A percentile compares a stretch with the other conserved stretches of the same genome.
These are phyloP conservation scores for Rhynchosporium agropyri DNA, from an alignment of 2,329 filamentous ascomycete genomes.

Conservation along the genomic window DNA sequence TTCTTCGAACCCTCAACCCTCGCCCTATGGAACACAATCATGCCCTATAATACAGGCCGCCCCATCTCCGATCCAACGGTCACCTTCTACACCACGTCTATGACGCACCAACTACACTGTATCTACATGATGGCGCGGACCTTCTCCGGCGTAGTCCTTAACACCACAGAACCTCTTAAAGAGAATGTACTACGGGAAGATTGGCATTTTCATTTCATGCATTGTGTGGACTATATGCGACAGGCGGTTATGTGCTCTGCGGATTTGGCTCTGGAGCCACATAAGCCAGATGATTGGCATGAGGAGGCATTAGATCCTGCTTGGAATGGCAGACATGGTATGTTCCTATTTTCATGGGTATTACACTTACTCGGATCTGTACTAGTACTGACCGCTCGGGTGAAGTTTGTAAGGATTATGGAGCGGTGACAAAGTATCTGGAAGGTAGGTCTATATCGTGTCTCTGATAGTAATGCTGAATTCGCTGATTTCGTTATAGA, in stretches of 20 bases:
- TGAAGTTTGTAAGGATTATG: constrained; percentile 16
- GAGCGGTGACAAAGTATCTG: constrained; percentile 1
- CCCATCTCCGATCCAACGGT: not conserved
- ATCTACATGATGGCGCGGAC: constrained; percentile 16
- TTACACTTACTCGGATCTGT: not conserved
- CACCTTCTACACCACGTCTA: constrained; percentile 6
- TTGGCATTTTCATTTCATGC: constrained; percentile 13
- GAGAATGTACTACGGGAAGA: not conserved
- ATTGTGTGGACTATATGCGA: constrained; percentile 15
- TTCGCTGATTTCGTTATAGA: not conserved
- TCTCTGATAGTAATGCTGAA: not conserved
- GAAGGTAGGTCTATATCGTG: not conserved
- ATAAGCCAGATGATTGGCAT: constrained; percentile 15
- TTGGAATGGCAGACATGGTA: constrained; percentile 11
- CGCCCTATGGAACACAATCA: constrained; percentile 4
- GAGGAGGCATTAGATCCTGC: constrained; percentile 6
- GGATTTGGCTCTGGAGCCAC: constrained; percentile 7
- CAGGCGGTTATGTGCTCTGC: constrained; percentile 12
- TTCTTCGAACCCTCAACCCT: constrained; percentile 9
- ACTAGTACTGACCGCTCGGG: not conserved
- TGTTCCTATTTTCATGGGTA: not conserved
- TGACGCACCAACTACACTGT: constrained; percentile 14
- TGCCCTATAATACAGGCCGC: not conserved
- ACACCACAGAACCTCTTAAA: not conserved
- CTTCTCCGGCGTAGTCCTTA: constrained; percentile 7